phyloP scores from a whole-genome alignment of 2,329 filamentous ascomycete species.

The Aspergillus pseudoviridinutans region DNA sequence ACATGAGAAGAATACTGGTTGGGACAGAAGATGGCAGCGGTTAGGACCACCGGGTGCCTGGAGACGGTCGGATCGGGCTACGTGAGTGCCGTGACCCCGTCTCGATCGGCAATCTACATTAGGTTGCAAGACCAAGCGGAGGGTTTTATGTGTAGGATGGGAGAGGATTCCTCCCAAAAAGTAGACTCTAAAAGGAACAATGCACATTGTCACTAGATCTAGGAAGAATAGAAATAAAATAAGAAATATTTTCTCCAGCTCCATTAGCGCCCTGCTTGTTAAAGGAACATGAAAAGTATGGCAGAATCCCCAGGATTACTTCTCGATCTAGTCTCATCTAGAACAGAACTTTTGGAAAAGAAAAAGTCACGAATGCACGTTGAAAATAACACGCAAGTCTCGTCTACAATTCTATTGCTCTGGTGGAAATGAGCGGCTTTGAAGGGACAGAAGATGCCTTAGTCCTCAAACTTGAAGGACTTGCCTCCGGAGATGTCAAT shows the following conservation, averaged over 20 bases:
- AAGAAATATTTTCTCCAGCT: conserved; percentile 15
- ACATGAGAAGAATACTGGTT: conserved; percentile 25
- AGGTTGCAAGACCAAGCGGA: not conserved
- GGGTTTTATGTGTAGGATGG: not conserved
- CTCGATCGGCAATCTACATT: not conserved
- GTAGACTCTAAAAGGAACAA: not conserved
- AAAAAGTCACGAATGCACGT: not conserved
- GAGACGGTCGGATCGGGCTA: conserved; percentile 20
- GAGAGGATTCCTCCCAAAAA: too few relatives aligned
- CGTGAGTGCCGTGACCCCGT: not conserved
- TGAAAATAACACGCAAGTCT: not conserved
- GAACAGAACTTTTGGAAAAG: conserved; percentile 8
- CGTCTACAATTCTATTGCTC: conserved; percentile 10
- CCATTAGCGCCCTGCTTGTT: conserved; percentile 29
- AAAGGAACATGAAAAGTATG: conserved; percentile 9
- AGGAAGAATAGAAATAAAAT: not conserved
- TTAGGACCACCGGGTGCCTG: conserved; percentile 26
- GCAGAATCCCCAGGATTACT: conserved; percentile 12
- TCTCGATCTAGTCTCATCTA: conserved; percentile 11
- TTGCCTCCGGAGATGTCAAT: conserved; percentile 81
- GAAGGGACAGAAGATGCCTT: conserved; percentile 19
- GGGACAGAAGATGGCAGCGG: conserved; percentile 37
- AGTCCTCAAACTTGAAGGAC: conserved; percentile 93
- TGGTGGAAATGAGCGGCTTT: not conserved
- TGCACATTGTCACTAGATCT: not conserved